phyloP scores from a whole-genome alignment of 306 rosid genomes.

The Ormosia semicastrata region DNA sequence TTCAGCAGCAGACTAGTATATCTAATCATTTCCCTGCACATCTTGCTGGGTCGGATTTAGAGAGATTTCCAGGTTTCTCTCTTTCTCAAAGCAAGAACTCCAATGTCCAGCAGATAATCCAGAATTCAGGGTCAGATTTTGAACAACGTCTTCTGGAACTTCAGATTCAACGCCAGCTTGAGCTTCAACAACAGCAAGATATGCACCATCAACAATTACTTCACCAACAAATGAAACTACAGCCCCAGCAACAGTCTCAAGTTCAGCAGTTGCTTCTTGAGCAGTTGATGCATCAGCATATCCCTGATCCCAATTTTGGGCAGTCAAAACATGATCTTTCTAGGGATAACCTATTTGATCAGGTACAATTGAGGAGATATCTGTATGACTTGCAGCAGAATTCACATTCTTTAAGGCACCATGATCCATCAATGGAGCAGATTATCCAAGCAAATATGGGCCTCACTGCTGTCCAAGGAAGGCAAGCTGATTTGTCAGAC shows the following conservation, averaged over 20 bases:
- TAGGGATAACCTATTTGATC: constrained; percentile 53
- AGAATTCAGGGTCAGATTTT: constrained; percentile 50
- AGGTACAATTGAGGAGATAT: constrained; percentile 48
- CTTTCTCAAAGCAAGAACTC: constrained; percentile 42
- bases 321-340: constrained; percentile 50
- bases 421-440: constrained; percentile 60
- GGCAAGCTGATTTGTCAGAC: constrained; percentile 57
- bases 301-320: constrained; percentile 50
- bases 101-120: constrained; percentile 45
- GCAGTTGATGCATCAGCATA: constrained; percentile 60
- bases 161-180: constrained; percentile 51
- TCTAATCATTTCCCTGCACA: constrained; percentile 42
- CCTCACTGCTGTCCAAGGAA: constrained; percentile 49
- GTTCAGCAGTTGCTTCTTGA: constrained; percentile 55
- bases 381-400: constrained; percentile 52
- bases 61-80: constrained; percentile 45
- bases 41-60: constrained; percentile 44
- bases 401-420: constrained; percentile 47
- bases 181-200: constrained; percentile 58
- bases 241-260: constrained; percentile 63
- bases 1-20: constrained; percentile 46
- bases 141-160: constrained; percentile 52
- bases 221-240: constrained; percentile 58
- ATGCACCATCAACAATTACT: constrained; percentile 57
- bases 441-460: constrained; percentile 57